Percentiles rank a stretch among this genome's conserved stretches.
Evolutionary conservation across 805 yeast species (phyloP).

Genomic region (Nakazawaea ishiwadae): DNA sequence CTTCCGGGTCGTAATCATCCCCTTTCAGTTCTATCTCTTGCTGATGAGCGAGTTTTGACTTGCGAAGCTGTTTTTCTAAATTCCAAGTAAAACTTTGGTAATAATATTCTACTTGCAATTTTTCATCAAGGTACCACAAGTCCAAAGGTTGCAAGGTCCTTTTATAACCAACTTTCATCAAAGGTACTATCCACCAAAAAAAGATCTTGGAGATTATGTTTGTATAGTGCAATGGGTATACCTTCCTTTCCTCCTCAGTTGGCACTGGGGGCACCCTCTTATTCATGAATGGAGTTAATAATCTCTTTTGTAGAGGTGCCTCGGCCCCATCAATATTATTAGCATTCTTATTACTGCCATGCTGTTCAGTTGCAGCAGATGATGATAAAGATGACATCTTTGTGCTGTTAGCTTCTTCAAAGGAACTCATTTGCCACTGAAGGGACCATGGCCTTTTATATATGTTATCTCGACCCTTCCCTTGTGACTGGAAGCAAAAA

Average conservation of each 20-base stretch:
- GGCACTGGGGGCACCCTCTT: conserved; percentile 49
- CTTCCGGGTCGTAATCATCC: conserved; percentile 14
- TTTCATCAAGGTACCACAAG: conserved; percentile 40
- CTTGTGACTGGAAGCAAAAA: no score
- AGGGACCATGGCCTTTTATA: no score
- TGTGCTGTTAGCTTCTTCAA: neutral
- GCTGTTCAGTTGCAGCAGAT: neutral
- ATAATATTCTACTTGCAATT: conserved; percentile 37
- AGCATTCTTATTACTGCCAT: neutral
- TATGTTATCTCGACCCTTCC: no score
- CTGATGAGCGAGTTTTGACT: conserved; percentile 28
- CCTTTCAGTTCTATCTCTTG: conserved; percentile 29
- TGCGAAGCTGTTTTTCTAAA: conserved; percentile 27
- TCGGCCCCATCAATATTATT: neutral
- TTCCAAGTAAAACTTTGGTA: conserved; percentile 29
- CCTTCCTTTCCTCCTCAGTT: conserved; percentile 39
- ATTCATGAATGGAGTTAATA: conserved; percentile 28
- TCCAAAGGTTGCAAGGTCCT: conserved; percentile 67
- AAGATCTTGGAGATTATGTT: conserved; percentile 38
- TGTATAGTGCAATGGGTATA: conserved; percentile 37
- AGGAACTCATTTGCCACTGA: no score
- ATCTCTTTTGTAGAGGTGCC: conserved; percentile 26
- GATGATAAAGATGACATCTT: neutral
- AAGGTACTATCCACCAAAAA: conserved; percentile 68
- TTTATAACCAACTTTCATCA: conserved; percentile 62